phyloP scores from a whole-genome alignment of 1,284 basidiomycete species.

The Naganishia cerealis region DNA sequence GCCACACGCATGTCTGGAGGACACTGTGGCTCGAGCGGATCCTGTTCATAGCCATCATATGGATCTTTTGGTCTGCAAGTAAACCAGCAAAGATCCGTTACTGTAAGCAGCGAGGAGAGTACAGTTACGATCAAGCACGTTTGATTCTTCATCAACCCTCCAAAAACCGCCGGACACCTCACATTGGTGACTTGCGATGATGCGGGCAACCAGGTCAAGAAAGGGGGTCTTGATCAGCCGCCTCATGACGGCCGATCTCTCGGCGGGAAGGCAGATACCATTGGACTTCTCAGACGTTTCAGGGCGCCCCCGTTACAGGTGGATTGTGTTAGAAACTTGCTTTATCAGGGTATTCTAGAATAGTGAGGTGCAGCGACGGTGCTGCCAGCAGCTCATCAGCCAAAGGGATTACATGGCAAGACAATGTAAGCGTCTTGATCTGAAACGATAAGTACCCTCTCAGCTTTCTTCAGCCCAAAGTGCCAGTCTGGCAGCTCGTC shows the following conservation, averaged over 20 bases:
- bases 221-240: constrained; percentile 1
- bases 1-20: too few relatives aligned
- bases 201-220: not conserved
- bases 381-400: not conserved
- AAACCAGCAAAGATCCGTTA: too few relatives aligned
- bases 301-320: not conserved
- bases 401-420: not conserved
- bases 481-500: not conserved
- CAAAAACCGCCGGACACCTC: not conserved
- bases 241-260: not conserved
- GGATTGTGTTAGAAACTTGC: not conserved
- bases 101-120: too few relatives aligned
- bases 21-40: too few relatives aligned
- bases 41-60: too few relatives aligned
- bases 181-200: not conserved
- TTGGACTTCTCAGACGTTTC: not conserved
- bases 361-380: not conserved
- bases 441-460: not conserved
- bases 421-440: not conserved
- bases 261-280: not conserved
- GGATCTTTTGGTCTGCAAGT: too few relatives aligned
- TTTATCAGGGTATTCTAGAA: not conserved
- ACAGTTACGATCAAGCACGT: too few relatives aligned
- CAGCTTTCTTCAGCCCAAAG: not conserved
- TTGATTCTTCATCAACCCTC: too few relatives aligned